phyloP scores from a whole-genome alignment of 345 rosid species.

The Kernera saxatilis region DNA sequence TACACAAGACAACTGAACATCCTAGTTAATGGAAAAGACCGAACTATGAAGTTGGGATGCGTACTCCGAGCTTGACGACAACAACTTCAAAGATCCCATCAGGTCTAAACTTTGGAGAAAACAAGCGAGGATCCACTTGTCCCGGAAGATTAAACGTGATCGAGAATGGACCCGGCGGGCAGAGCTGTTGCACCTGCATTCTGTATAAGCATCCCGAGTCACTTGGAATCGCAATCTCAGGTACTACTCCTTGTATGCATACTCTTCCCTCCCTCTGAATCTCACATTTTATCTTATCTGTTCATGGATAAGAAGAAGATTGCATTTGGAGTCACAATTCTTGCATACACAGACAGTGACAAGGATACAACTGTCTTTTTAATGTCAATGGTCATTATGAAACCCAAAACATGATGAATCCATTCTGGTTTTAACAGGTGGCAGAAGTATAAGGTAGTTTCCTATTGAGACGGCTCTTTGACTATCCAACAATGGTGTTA shows the following conservation, averaged over 20 bases:
- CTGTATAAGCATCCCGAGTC: conserved; percentile 30
- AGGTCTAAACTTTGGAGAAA: conserved; percentile 36
- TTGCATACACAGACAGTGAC: not conserved
- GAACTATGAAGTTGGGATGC: conserved; percentile 5
- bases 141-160: conserved; percentile 66
- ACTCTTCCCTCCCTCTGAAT: conserved; percentile 55
- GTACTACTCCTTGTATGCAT: conserved; percentile 44
- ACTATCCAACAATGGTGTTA: not conserved
- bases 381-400: not conserved
- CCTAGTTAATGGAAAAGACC: not conserved
- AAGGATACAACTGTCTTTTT: not conserved
- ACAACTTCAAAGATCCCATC: conserved; percentile 70
- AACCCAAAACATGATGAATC: not conserved
- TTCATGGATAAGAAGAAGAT: not conserved
- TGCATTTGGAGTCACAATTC: not conserved
- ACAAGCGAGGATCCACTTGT: conserved; percentile 65
- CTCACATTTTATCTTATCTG: conserved; percentile 55
- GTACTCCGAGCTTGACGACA: conserved; percentile 37
- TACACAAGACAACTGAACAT: not conserved
- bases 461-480: not conserved
- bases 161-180: conserved; percentile 57
- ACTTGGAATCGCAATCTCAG: conserved; percentile 32
- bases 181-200: conserved; percentile 44
- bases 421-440: not conserved
- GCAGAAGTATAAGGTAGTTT: not conserved